Evolutionary conservation across 306 rosid species (phyloP).

Genomic region (Citrullus amarus): DNA sequence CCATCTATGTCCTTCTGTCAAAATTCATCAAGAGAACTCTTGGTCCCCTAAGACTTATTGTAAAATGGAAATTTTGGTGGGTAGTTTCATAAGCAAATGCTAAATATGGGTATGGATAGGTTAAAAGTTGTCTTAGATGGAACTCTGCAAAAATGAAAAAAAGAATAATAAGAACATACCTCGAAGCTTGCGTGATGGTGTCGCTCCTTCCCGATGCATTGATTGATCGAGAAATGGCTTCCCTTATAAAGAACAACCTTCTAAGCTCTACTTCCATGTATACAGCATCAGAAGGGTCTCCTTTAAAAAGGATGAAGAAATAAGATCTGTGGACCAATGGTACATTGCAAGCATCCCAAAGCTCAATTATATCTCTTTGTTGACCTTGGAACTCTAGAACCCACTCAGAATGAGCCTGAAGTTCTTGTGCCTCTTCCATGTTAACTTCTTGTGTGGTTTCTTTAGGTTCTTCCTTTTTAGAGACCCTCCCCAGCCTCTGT

Average conservation of each 20-base stretch:
- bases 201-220: slow-evolving; percentile 14
- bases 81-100: neutral
- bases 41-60: neutral
- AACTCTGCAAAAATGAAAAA: neutral
- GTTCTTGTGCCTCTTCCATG: slow-evolving; percentile 4
- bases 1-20: neutral
- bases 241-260: slow-evolving; percentile 55
- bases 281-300: slow-evolving; percentile 62
- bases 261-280: slow-evolving; percentile 71
- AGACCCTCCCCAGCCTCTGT: slow-evolving; percentile 22
- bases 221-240: slow-evolving; percentile 32
- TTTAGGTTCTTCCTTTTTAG: neutral
- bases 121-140: neutral
- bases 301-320: slow-evolving; percentile 70
- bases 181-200: slow-evolving; percentile 41
- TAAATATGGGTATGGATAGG: neutral
- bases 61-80: neutral
- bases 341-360: slow-evolving; percentile 66
- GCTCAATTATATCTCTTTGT: slow-evolving; percentile 49
- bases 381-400: slow-evolving; percentile 39
- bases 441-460: slow-evolving; percentile 18
- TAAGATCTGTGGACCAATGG: slow-evolving; percentile 72
- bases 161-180: slow-evolving; percentile 27
- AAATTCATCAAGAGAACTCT: neutral
- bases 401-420: slow-evolving; percentile 15